Percentiles rank a stretch among this genome's conserved stretches.
Evolutionary conservation across 2,329 filamentous ascomycete genomes (phyloP).

Genomic region (Cryphonectria carpinicola): DNA sequence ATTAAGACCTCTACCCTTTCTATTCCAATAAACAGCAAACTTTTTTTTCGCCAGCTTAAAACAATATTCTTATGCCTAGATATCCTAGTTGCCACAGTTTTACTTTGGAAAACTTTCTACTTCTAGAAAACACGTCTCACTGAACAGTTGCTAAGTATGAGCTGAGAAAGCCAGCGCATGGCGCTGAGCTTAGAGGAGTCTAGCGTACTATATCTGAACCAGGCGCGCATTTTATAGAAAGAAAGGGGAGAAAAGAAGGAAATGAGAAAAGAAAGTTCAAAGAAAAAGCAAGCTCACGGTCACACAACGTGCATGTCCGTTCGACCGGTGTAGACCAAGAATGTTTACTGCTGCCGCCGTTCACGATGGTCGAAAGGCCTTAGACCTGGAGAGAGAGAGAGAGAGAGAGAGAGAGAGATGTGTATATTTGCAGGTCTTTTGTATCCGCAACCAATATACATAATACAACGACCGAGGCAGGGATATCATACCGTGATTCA

Average conservation of each 20-base stretch:
- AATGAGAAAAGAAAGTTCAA: not conserved
- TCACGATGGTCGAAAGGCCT: not conserved
- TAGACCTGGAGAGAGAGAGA: not conserved
- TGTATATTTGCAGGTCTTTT: constrained; percentile 6
- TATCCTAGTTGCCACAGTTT: no score
- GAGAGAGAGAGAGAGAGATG: not conserved
- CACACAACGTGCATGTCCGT: not conserved
- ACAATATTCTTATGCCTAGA: no score
- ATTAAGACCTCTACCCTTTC: no score
- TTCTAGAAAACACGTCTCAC: no score
- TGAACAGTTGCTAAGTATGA: no score
- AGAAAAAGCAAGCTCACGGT: not conserved
- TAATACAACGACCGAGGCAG: constrained; percentile 17
- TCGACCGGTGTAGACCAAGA: not conserved
- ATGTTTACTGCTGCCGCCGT: not conserved
- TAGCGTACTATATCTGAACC: no score
- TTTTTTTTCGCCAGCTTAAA: no score
- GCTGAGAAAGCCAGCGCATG: no score
- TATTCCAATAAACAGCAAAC: no score
- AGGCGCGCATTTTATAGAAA: no score
- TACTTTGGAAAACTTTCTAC: no score
- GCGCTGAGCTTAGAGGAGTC: no score
- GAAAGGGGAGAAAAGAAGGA: not conserved
- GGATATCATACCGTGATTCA: constrained; percentile 34
- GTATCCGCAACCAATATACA: constrained; percentile 3